phyloP scores from a whole-genome alignment of 2,329 filamentous ascomycete genomes.

The Botrytis cinerea region DNA sequence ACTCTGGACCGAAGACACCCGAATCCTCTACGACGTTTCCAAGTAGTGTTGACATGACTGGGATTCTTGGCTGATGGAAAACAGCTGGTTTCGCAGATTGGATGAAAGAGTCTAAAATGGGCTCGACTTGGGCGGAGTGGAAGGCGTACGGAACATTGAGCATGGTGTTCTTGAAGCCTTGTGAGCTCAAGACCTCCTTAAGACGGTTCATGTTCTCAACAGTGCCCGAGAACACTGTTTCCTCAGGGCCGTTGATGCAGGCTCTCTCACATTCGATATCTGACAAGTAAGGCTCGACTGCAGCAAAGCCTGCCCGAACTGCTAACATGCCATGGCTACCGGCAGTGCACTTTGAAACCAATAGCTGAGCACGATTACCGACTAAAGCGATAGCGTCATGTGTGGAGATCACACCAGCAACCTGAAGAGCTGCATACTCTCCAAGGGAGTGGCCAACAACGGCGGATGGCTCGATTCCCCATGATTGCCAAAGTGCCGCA shows the following conservation, averaged over 20 bases:
- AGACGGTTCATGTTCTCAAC: slow-evolving; percentile 56
- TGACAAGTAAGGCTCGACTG: slow-evolving; percentile 23
- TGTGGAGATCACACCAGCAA: slow-evolving; percentile 68
- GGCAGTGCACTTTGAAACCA: slow-evolving; percentile 64
- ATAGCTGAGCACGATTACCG: slow-evolving; percentile 63
- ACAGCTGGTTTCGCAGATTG: slow-evolving; percentile 51
- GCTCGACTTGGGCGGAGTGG: slow-evolving; percentile 65
- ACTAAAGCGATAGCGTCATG: slow-evolving; percentile 72
- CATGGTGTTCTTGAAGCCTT: slow-evolving; percentile 59
- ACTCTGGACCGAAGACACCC: slow-evolving; percentile 58
- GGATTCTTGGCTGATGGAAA: slow-evolving; percentile 58
- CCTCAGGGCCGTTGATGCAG: slow-evolving; percentile 73
- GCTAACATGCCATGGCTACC: slow-evolving; percentile 69
- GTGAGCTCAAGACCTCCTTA: slow-evolving; percentile 48
- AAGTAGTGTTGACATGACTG: slow-evolving; percentile 67
- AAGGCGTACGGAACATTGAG: slow-evolving; percentile 66
- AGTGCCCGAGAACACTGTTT: slow-evolving; percentile 69
- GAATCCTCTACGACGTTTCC: slow-evolving; percentile 60
- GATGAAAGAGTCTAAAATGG: slow-evolving; percentile 61
- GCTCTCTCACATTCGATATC: slow-evolving; percentile 47
- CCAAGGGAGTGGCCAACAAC: slow-evolving; percentile 67
- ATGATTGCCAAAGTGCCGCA: slow-evolving; percentile 55
- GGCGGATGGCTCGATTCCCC: slow-evolving; percentile 55
- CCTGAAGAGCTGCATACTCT: slow-evolving; percentile 71
- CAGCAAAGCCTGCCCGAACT: slow-evolving; percentile 44